Evolutionary conservation across 1,284 basidiomycete genomes (phyloP).

Genomic region (Fomitopsis pinicola): DNA sequence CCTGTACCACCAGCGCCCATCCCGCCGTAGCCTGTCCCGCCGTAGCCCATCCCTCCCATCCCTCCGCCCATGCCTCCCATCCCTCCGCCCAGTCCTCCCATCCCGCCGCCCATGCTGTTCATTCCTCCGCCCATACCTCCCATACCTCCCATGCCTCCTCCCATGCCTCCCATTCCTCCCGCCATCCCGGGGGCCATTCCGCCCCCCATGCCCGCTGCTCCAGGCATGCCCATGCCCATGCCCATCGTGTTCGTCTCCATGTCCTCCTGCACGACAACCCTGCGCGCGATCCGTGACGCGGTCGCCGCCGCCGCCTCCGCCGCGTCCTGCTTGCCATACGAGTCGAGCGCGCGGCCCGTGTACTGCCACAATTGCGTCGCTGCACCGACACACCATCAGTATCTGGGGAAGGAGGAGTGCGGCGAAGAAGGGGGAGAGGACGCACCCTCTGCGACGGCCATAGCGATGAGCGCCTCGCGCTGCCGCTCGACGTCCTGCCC

Average conservation of each 20-base stretch:
- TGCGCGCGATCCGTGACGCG: conserved; percentile 5
- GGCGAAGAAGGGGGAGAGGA: background rate
- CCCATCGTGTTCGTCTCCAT: background rate
- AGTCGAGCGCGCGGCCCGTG: conserved; percentile 9
- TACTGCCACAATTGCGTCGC: conserved; percentile 13
- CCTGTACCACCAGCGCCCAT: conserved; percentile 1
- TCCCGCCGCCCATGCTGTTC: background rate
- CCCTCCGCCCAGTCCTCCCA: background rate
- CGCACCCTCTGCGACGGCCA: conserved; percentile 60
- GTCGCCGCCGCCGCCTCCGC: conserved; percentile 10
- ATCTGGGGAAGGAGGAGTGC: too few species aligned
- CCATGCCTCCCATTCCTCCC: background rate
- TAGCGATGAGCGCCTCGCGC: conserved; percentile 55
- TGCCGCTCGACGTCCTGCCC: conserved; percentile 50
- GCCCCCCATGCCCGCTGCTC: background rate
- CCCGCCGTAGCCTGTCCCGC: background rate
- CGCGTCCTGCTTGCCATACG: conserved; percentile 7
- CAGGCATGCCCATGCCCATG: background rate
- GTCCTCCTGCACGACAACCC: conserved; percentile 1
- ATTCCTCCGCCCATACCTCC: background rate
- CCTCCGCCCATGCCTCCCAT: conserved; percentile 1
- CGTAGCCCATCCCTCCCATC: background rate
- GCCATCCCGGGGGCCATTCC: background rate
- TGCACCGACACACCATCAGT: background rate
- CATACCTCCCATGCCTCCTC: background rate